Evolutionary conservation across 345 rosid genomes (phyloP).

Genomic region (Acer saccharum): DNA sequence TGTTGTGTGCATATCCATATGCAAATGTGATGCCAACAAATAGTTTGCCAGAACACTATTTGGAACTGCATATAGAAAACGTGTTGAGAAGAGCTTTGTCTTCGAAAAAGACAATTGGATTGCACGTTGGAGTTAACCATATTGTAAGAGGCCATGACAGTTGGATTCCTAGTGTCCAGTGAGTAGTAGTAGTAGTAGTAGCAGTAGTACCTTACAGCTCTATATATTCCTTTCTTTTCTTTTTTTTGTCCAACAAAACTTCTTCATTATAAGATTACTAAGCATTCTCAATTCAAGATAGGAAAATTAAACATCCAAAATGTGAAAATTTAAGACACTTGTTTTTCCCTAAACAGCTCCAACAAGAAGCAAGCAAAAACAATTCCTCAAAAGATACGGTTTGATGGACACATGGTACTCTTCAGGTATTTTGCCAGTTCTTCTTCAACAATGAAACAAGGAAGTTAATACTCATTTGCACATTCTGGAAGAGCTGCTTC

Average conservation of each 20-base stretch:
- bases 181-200: too few species aligned
- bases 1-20: too few species aligned
- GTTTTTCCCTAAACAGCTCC: conserved; percentile 9
- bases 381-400: conserved; percentile 52
- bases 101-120: too few species aligned
- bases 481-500: conserved; percentile 84
- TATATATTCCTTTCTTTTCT: too few species aligned
- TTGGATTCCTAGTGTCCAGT: too few species aligned
- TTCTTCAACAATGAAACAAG: conserved; percentile 82
- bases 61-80: too few species aligned
- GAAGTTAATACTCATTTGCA: conserved; percentile 77
- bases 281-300: not conserved
- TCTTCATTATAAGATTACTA: not conserved
- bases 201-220: too few species aligned
- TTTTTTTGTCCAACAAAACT: conserved; percentile 5
- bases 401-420: conserved; percentile 74
- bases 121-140: too few species aligned
- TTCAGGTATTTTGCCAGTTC: conserved; percentile 82
- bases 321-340: not conserved
- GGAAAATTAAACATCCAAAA: not conserved
- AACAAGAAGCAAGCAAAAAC: not conserved
- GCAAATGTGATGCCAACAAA: too few species aligned
- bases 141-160: too few species aligned
- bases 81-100: too few species aligned
- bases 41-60: too few species aligned